Conservation (phyloP, 352 stramenopile genomes). For the Pythium phragmitis region DNA sequence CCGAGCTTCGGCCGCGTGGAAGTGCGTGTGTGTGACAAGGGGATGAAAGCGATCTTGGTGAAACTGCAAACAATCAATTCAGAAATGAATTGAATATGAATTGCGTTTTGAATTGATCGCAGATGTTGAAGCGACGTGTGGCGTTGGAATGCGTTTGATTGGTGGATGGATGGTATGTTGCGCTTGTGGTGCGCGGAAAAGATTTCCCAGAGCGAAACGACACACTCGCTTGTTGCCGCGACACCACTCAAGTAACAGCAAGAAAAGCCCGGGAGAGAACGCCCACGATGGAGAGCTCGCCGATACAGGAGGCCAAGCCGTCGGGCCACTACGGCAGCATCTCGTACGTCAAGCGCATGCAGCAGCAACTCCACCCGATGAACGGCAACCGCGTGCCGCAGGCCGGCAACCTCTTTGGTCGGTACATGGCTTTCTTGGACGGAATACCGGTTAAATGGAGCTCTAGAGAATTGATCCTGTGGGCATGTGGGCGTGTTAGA, state of each 20-base stretch:
- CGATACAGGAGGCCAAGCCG: slow-evolving; percentile 27
- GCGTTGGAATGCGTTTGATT: slow-evolving; percentile 3
- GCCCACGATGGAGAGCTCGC: slow-evolving; percentile 37
- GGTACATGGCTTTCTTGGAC: not conserved
- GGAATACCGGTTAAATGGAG: too few relatives aligned
- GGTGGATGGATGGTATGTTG: slow-evolving; percentile 16
- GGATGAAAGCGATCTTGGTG: slow-evolving; percentile 13
- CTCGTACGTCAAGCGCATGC: slow-evolving; percentile 35
- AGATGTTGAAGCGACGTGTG: slow-evolving; percentile 20
- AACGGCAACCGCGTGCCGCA: slow-evolving; percentile 6
- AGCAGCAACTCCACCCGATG: slow-evolving; percentile 26
- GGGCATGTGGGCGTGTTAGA: slow-evolving; percentile 20
- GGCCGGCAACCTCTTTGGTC: slow-evolving; percentile 11
- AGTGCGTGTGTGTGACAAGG: slow-evolving; percentile 22
- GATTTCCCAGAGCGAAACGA: slow-evolving; percentile 9
- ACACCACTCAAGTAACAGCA: not conserved
- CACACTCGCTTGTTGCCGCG: not conserved
- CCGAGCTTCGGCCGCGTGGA: slow-evolving; percentile 17
- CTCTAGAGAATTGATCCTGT: too few relatives aligned
- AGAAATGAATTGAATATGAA: slow-evolving; percentile 21
- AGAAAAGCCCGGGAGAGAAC: not conserved
- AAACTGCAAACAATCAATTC: slow-evolving; percentile 14
- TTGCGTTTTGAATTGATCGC: slow-evolving; percentile 23
- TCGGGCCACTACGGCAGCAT: slow-evolving; percentile 38
- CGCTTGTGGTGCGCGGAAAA: slow-evolving; percentile 22